Base-by-base conservation (phyloP, 495 filamentous ascomycete genomes). In the Aspergillus nanangensis region DNA sequence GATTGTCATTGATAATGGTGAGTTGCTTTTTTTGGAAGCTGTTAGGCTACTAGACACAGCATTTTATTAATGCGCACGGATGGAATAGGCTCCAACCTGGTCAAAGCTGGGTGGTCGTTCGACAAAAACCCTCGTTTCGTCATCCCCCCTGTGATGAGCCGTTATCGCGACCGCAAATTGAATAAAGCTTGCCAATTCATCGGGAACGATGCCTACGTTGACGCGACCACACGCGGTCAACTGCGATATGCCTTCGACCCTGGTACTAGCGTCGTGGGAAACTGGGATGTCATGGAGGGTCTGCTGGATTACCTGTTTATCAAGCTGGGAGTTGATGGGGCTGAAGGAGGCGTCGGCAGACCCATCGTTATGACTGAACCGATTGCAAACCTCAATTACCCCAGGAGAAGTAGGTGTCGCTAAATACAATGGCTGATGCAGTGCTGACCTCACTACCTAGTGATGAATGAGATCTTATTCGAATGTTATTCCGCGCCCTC, bases 1-100 rank as follows among this genome's bases (percentile, higher is more conserved):
- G 27, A 96, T 98, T 54, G 87, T 98, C 48, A 98, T 98, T 55
- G 93, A 98, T 72, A 98, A 97, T 87, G 93, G 91, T 95, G 22
- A 13, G 43, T 29, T 45, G 14, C 24, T 11, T 2, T 1, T 23
- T 11, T 10, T 15, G n/a, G n/a, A n/a, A n/a, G n/a, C n/a, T 15
- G 13, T 18, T 5, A 8, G 18, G 1, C 11, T 22, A 14, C 48
- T 54, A 33, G 58, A 19, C 8, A 9, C 33, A 39, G 0, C 48
- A 17, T 20, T n/a, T 13, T 24, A 8, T 10, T 45, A n/a, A n/a
- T n/a, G n/a, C n/a, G n/a, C n/a, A n/a, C n/a, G n/a, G n/a, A n/a
- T n/a, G n/a, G 5, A 41, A 21, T 52, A 96, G 91, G 93, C 45
- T 90, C 93, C 13, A 93, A 86, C 39, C 75, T 81, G 24, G 82